Evolutionary conservation across 495 filamentous ascomycete species (phyloP), one percentile per base, ranked within the genome.

Genomic region (Rhypophila decipiens): DNA sequence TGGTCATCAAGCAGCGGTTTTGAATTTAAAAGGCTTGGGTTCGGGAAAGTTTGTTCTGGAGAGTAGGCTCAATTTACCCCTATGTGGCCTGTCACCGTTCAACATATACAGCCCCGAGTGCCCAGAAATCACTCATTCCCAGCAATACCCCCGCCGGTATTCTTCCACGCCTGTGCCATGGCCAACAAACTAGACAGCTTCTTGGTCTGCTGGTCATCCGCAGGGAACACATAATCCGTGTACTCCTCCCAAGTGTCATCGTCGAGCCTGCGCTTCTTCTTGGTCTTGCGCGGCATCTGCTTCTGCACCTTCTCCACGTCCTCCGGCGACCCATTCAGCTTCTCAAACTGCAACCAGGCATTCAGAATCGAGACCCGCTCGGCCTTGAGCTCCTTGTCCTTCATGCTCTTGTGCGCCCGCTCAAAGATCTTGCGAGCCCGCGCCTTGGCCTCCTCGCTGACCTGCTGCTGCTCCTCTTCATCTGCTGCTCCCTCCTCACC

Each of bases 211-310:
- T 87, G 79, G 67, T 96, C 91, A 73, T 97, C 93, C 7, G 89
- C 90, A 4, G 93, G 93, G 82, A 98, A 98, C 39, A 97, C 78
- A 61, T 91, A 96, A 65, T 97, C 93, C 74, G 91, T 79, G 65
- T 95, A 98, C 70, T 98, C 93, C 77, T 98, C 93, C 74, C 88
- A 96, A 17, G 79, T 84, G 63, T 95, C 91, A 69, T 96, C 90
- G 62, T 95, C 90, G 68, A 96, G 61, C 80, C 83, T 90, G 65
- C 93, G 83, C 56, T 90, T 79, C 78, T 93, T 93, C 83, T 95
- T 98, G 65, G 88, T 86, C 63, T 82, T 85, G 40, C 89, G 76
- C 23, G 94, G 94, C 89, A 96, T 95, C 73, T 95, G 87, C 58
- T 82, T 83, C 64, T 90, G 84, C 47, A 98, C 84, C 59, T 84